Evolutionary conservation across 2,329 filamentous ascomycete species (phyloP).

Genomic region (Pyrenochaeta sp.): DNA sequence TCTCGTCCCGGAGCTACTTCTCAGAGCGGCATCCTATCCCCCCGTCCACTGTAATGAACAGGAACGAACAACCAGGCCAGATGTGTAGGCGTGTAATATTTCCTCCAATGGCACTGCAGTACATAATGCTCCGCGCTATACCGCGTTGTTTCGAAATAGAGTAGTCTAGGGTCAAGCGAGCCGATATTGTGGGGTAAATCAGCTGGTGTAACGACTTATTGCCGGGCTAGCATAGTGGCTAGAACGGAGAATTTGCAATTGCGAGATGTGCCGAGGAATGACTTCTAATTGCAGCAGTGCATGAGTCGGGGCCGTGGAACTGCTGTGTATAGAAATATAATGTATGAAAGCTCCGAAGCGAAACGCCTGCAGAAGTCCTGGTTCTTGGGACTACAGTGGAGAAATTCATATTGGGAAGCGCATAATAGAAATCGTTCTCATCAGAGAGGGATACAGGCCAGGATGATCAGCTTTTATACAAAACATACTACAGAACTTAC

Average conservation of each 20-base stretch:
- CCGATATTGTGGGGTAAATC: constrained; percentile 2
- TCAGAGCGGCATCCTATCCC: constrained; percentile 2
- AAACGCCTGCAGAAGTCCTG: background rate
- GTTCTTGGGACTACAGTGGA: background rate
- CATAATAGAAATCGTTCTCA: background rate
- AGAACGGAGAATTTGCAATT: background rate
- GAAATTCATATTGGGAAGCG: background rate
- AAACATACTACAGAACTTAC: constrained; percentile 6
- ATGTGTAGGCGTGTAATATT: constrained; percentile 2
- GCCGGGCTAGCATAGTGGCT: background rate
- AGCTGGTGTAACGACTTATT: background rate
- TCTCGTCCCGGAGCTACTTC: background rate
- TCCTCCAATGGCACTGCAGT: constrained; percentile 13
- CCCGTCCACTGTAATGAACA: background rate
- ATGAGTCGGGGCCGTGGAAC: background rate
- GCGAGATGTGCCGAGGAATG: constrained; percentile 1
- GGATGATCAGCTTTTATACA: background rate
- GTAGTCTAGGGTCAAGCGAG: background rate
- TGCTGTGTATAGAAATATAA: background rate
- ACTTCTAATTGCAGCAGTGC: background rate
- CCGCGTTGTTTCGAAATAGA: constrained; percentile 13
- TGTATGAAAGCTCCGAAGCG: background rate
- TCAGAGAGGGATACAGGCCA: background rate
- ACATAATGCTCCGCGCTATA: background rate
- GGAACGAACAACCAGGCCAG: background rate